phyloP scores from a whole-genome alignment of 768 basidiomycete species.

The Pholiota microspora region DNA sequence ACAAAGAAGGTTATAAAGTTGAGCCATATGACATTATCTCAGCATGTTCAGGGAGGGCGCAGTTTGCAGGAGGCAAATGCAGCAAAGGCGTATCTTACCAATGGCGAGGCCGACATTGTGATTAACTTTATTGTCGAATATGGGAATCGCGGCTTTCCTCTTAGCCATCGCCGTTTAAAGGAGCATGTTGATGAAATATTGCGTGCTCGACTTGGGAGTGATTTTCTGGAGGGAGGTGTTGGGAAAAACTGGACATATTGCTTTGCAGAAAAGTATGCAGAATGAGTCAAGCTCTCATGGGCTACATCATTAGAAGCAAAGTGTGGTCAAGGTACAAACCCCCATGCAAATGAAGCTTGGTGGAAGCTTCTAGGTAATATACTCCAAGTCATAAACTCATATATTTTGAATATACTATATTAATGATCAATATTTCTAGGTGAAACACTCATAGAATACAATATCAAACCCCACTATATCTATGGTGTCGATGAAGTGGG shows the following conservation, averaged over 20 bases:
- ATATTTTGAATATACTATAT: slow-evolving; percentile 10
- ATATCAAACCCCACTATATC: slow-evolving; percentile 23
- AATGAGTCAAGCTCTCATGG: slow-evolving; percentile 28
- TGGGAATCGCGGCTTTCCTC: slow-evolving; percentile 32
- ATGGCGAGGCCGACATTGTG: slow-evolving; percentile 27
- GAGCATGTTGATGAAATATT: slow-evolving; percentile 32
- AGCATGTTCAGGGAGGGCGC: slow-evolving; percentile 9
- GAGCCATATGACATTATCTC: slow-evolving; percentile 12
- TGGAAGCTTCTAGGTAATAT: slow-evolving; percentile 27
- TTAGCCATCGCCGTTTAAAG: slow-evolving; percentile 28
- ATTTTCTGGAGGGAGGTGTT: slow-evolving; percentile 29
- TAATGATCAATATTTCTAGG: no score
- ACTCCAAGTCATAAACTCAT: not conserved
- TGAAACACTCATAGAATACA: slow-evolving; percentile 16
- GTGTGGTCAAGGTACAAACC: slow-evolving; percentile 35
- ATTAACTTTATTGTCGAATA: slow-evolving; percentile 25
- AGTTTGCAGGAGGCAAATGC: no score
- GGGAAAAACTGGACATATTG: slow-evolving; percentile 35
- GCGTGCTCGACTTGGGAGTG: slow-evolving; percentile 22
- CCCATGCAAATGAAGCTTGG: slow-evolving; percentile 29
- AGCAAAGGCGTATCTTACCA: slow-evolving; percentile 6
- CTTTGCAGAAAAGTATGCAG: slow-evolving; percentile 27
- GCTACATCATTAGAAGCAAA: slow-evolving; percentile 30
- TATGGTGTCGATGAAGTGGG: slow-evolving; percentile 37
- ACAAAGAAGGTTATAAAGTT: slow-evolving; percentile 13